Conservation (phyloP, 139 green algal species). For the Chlamydomonas asymmetrica region DNA sequence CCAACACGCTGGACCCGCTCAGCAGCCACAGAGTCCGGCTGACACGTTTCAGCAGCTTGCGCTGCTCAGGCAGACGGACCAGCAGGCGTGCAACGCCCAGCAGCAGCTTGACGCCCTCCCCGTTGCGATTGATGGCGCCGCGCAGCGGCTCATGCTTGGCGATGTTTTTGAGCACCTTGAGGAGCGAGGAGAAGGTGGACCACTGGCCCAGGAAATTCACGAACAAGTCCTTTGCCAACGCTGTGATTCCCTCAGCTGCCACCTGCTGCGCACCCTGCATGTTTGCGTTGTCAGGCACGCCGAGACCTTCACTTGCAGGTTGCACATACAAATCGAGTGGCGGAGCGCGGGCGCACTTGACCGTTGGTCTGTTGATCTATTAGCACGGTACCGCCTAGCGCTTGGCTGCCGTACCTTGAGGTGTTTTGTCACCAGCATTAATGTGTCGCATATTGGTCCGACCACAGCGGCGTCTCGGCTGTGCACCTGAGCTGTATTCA, state of each 20-base stretch:
- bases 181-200: conserved; percentile 28
- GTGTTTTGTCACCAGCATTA: background rate
- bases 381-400: too few relatives aligned
- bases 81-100: conserved; percentile 41
- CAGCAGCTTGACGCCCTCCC: conserved; percentile 33
- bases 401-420: too few relatives aligned
- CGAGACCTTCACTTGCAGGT: background rate
- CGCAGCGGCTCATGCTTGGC: conserved; percentile 33
- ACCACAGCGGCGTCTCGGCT: background rate
- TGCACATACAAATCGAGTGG: too few relatives aligned
- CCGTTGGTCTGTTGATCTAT: background rate
- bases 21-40: conserved; percentile 45
- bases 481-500: background rate
- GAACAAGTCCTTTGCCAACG: conserved; percentile 36
- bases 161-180: conserved; percentile 41
- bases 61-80: conserved; percentile 36
- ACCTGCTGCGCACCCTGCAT: conserved; percentile 32
- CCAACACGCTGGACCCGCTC: conserved; percentile 22
- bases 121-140: background rate
- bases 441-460: background rate
- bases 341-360: background rate
- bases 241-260: conserved; percentile 14
- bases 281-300: background rate
- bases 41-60: conserved; percentile 39
- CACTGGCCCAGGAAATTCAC: conserved; percentile 37